Base-by-base conservation (phyloP, 1,284 basidiomycete species). In the Schizophyllum amplum region DNA sequence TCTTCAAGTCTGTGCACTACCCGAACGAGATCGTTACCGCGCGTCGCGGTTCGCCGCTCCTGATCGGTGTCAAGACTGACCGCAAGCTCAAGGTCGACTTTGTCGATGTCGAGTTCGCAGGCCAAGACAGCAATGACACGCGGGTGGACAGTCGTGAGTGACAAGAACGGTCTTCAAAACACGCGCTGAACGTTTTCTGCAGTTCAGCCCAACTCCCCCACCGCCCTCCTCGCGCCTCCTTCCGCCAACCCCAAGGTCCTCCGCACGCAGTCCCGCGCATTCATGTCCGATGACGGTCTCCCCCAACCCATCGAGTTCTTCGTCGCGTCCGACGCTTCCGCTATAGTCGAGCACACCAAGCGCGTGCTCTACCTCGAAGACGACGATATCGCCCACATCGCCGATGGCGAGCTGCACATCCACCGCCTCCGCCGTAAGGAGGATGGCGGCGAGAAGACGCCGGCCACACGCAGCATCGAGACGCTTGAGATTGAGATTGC, bases 21-120 rank as follows among this genome's bases (percentile, higher is more conserved):
- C 97, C 97, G 54, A 93, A 96, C 66, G 93, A 99, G 74, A 84
- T 97, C 62, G 94, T 99, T 62, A 91, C 92, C 57, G 93, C 95
- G 59, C 92, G 95, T 66, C 92, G 97, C 67, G 97, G 97, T 67
- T 99, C 96, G 24, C 97, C 97, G 23, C 85, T 99, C 24, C 76
- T 99, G 58, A 89, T 99, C 68, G 97, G 97, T 78, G 96, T 99
- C 71, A 99, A 99, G 88, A 98, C 97, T 33, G 96, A 99, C 72
- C 95, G 96, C 82, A 99, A 99, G 77, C 84, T 99, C 71, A 99
- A 99, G 80, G 96, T 98, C 53, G 97, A 99, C 78, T 99, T 99
- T 70, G 96, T 99, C 57, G 97, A 99, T 73, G 97, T 99, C 61
- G 95, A 99, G 71, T 86, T 97, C 67, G 83, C 90, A 46, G 86